Conservation (phyloP, 2,329 filamentous ascomycete species). For the Neospermospora avenae region DNA sequence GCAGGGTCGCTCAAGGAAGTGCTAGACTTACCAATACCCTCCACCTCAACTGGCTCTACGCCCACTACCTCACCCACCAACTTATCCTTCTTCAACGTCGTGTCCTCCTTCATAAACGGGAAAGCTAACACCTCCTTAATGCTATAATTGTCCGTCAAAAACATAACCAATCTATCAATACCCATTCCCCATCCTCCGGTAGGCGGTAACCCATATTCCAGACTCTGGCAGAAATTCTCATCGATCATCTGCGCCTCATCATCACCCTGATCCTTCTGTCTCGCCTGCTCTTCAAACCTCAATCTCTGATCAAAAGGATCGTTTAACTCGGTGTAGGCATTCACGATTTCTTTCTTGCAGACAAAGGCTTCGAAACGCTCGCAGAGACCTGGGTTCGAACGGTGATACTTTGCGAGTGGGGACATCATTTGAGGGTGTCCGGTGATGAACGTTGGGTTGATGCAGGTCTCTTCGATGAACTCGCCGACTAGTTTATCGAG, state of each 20-base stretch:
- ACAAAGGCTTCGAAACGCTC: slow-evolving; percentile 98
- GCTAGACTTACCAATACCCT: slow-evolving; percentile 47
- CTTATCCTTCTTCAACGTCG: slow-evolving; percentile 44
- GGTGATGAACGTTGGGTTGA: slow-evolving; percentile 89
- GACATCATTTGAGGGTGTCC: slow-evolving; percentile 91
- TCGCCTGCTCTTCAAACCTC: slow-evolving; percentile 90
- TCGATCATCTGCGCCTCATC: slow-evolving; percentile 92
- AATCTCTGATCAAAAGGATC: slow-evolving; percentile 92
- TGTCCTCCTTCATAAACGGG: slow-evolving; percentile 95
- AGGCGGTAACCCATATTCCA: slow-evolving; percentile 89
- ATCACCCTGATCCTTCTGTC: slow-evolving; percentile 94
- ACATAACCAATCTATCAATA: slow-evolving; percentile 91
- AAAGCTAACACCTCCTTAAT: slow-evolving; percentile 97
- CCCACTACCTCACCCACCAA: slow-evolving; percentile 61
- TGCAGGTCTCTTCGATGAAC: slow-evolving; percentile 89
- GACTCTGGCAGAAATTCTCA: slow-evolving; percentile 86
- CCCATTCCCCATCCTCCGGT: slow-evolving; percentile 97
- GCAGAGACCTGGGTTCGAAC: slow-evolving; percentile 75
- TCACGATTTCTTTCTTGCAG: slow-evolving; percentile 94
- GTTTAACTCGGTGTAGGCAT: slow-evolving; percentile 96
- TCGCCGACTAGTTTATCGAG: slow-evolving; percentile 92
- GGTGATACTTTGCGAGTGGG: slow-evolving; percentile 93
- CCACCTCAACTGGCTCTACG: slow-evolving; percentile 55
- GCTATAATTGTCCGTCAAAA: slow-evolving; percentile 90
- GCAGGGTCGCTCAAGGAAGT: not conserved